A percentile compares a stretch with the other conserved stretches of the same genome.
Evolutionary conservation across 352 stramenopile genomes (phyloP).

Genomic region (Phytophthora citricola): DNA sequence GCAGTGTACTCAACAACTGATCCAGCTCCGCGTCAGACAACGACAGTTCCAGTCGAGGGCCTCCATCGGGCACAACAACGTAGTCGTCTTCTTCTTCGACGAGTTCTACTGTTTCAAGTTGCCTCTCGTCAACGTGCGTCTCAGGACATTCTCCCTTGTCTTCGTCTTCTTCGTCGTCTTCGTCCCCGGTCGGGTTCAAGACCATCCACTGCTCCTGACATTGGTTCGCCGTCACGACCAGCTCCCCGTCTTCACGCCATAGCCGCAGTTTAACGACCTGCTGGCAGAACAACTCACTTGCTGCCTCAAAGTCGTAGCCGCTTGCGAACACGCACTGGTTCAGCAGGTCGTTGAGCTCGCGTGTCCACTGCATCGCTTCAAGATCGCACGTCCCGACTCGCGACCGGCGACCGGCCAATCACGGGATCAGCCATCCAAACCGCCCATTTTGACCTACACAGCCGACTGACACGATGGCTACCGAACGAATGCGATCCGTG

Average conservation of each 20-base stretch:
- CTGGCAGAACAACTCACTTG: slow-evolving; percentile 46
- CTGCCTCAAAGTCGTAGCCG: slow-evolving; percentile 70
- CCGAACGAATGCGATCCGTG: slow-evolving; percentile 68
- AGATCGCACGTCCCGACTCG: slow-evolving; percentile 14
- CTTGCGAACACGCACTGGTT: slow-evolving; percentile 83
- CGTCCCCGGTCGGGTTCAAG: slow-evolving; percentile 63
- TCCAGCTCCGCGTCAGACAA: slow-evolving; percentile 67
- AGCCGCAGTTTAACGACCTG: slow-evolving; percentile 52
- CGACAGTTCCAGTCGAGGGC: slow-evolving; percentile 59
- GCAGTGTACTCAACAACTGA: slow-evolving; percentile 53
- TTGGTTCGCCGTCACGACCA: slow-evolving; percentile 50
- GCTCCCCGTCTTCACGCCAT: slow-evolving; percentile 33
- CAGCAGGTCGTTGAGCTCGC: slow-evolving; percentile 63
- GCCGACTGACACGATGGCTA: slow-evolving; percentile 19
- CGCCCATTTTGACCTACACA: slow-evolving; percentile 26
- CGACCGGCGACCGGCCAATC: slow-evolving; percentile 8
- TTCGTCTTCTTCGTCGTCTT: slow-evolving; percentile 41
- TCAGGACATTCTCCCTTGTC: slow-evolving; percentile 5
- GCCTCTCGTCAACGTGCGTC: background rate
- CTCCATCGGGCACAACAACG: slow-evolving; percentile 9
- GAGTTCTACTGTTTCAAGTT: background rate
- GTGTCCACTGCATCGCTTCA: slow-evolving; percentile 70
- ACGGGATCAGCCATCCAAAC: slow-evolving; percentile 10
- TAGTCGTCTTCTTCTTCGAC: slow-evolving; percentile 19
- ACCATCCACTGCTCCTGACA: slow-evolving; percentile 75